Base-by-base conservation (phyloP, 2,329 filamentous ascomycete species). In the Helicocarpus griseus region DNA sequence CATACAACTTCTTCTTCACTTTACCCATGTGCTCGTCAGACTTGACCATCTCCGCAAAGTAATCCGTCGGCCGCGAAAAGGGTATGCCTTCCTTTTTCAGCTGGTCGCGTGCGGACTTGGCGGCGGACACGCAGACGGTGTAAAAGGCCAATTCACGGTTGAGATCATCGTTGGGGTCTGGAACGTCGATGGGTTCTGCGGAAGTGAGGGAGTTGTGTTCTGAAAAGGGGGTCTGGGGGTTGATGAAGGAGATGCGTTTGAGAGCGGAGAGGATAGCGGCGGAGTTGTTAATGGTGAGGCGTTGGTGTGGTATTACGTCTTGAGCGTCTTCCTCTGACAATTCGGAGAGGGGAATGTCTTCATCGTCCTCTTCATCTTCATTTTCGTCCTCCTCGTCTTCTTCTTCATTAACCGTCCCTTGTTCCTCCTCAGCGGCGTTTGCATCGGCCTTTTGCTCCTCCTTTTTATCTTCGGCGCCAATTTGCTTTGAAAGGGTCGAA, bases 21-120 rank as follows among this genome's bases (percentile, higher is more conserved):
- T 87, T 90, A 67, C 87, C 87, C 93, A 98, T 98, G 70, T 96
- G 93, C 63, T 94, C 91, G 67, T 98, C 93, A 63, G 85, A 88
- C 81, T 97, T 97, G 63, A 96, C 85, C 90, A 97, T 98, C 77
- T 98, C 93, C 41, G 93, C 93, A 63, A 98, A 98, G 74, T 95
- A 98, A 73, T 98, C 93, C 51, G 81, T 84, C 3, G 93, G 93
- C 8, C 93, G 81, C 26, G 88, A 85, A 72, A 98, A 98, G 5
- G 87, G 81, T 0, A 91, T 79, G 7, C 85, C 85, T 69, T 96
- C 91, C 57, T 85, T 83, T 65, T 87, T 85, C 22, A 98, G 77
- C 55, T 83, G 74, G n/a, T 74, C 69, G 51, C 91, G 85, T 2
- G 82, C 93, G 54, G 81, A 73, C 57, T 83, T 80, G 3, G 85